Evolutionary conservation across 139 green algal genomes (phyloP), one percentile per base, ranked within the genome.

Genomic region (Chlorella sp.): DNA sequence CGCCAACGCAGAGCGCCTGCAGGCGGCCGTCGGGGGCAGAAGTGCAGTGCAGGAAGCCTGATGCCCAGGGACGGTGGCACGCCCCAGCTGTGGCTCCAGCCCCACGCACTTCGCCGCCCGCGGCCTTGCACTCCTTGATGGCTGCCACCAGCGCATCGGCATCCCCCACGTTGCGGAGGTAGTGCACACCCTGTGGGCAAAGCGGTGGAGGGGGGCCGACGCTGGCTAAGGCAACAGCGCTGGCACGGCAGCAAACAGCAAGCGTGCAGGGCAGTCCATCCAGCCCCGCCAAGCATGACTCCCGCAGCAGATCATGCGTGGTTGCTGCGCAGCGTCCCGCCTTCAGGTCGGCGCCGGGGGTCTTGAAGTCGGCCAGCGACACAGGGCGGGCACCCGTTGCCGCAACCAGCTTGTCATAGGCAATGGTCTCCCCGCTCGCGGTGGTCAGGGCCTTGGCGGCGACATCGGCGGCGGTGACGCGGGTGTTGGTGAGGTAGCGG

Each of bases 331-430:
- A 40, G 5, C n/a, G 19, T 38, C 27, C 55, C 55, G 55, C 66
- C n/a, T 84, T 64, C 51, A 95, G 81, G 61, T 97, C 90, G 14
- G 89, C 90, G 17, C 92, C 90, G 71, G 71, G 82, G 63, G 81
- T 79, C 21, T 83, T 84, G 64, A 94, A 93, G 74, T 96, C 91
- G 17, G 73, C 81, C 76, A 97, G 79, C 1, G 58, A 63, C n/a
- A 43, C 40, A 3, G 64, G 53, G 55, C 83, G 76, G 8, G 90
- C 88, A 4, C 94, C 94, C 8, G 92, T 97, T 31, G 88, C 94
- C 35, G 98, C 76, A 36, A 98, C 90, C 36, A 98, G 87, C 76
- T 90, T 91, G n/a, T 93, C 86, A 73, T 91, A 98, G 0, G 27
- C 68, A 46, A 97, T 81, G 31, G 55, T 74, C 1, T 88, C 85